A percentile compares a stretch with the other conserved stretches of the same genome.
Evolutionary conservation across 108 stramenopile genomes (phyloP).

Genomic region (Fragilariopsis cylindrus): DNA sequence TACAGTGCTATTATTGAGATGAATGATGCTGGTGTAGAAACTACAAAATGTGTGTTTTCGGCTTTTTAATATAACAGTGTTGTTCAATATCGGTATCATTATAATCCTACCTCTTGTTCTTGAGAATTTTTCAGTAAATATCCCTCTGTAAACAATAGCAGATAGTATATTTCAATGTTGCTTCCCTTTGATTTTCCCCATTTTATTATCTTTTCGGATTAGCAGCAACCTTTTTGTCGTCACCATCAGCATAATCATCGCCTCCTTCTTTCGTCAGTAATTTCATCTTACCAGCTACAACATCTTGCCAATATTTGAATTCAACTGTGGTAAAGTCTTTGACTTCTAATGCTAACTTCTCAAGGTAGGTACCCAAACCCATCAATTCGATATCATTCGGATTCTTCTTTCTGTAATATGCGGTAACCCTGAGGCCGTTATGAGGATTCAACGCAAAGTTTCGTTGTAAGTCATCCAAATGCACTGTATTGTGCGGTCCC

Average conservation of each 20-base stretch:
- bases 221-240: neutral
- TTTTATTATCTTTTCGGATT: too few relatives aligned
- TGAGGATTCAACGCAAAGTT: slow-evolving; percentile 94
- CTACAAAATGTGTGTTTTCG: too few relatives aligned
- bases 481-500: slow-evolving; percentile 86
- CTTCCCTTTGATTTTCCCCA: too few relatives aligned
- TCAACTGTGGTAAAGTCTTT: slow-evolving; percentile 65
- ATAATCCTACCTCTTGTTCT: too few relatives aligned
- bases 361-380: slow-evolving; percentile 64
- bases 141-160: too few relatives aligned
- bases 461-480: slow-evolving; percentile 90
- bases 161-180: too few relatives aligned
- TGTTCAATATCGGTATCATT: too few relatives aligned
- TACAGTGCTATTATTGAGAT: too few relatives aligned
- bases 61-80: too few relatives aligned
- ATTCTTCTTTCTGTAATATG: slow-evolving; percentile 73
- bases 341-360: slow-evolving; percentile 46
- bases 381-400: slow-evolving; percentile 51
- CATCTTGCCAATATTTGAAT: slow-evolving; percentile 71
- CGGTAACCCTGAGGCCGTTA: slow-evolving; percentile 73
- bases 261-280: neutral
- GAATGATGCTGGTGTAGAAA: too few relatives aligned
- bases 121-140: too few relatives aligned
- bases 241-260: neutral
- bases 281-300: slow-evolving; percentile 45